phyloP scores from a whole-genome alignment of 768 basidiomycete genomes.

The Ramaria sp. region DNA sequence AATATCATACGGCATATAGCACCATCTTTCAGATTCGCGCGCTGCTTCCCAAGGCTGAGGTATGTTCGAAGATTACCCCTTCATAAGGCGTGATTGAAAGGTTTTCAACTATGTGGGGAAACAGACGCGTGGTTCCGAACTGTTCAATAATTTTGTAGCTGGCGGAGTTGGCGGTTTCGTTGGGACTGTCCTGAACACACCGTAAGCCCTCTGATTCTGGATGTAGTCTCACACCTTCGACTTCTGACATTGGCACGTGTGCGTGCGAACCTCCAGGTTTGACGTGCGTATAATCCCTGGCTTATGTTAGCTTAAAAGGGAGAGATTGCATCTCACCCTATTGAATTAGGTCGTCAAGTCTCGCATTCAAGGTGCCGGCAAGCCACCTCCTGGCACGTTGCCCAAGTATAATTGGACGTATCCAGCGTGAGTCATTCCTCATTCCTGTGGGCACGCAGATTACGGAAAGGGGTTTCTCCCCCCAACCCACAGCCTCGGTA shows the following conservation, averaged over 20 bases:
- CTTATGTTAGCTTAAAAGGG: too few relatives aligned
- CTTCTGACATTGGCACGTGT: slow-evolving; percentile 1
- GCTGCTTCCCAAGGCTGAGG: slow-evolving; percentile 78
- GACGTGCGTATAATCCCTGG: slow-evolving; percentile 6
- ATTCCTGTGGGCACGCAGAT: not conserved
- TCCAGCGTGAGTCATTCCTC: slow-evolving; percentile 42
- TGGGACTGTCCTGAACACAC: slow-evolving; percentile 88
- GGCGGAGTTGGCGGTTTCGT: slow-evolving; percentile 84
- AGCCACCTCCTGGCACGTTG: slow-evolving; percentile 46
- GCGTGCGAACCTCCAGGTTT: slow-evolving; percentile 8
- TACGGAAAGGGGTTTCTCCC: not conserved
- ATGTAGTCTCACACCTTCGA: not conserved
- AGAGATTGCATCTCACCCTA: not conserved
- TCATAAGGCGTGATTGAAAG: not conserved
- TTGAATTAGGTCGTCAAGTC: slow-evolving; percentile 79
- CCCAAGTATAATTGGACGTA: slow-evolving; percentile 96
- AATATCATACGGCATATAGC: slow-evolving; percentile 11
- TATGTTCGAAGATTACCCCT: slow-evolving; percentile 22
- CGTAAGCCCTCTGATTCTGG: slow-evolving; percentile 36
- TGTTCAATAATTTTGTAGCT: slow-evolving; percentile 88
- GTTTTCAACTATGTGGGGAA: not conserved
- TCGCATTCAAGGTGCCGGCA: slow-evolving; percentile 73
- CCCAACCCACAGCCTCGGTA: slow-evolving; percentile 34
- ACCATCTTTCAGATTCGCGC: slow-evolving; percentile 76
- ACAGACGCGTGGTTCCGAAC: slow-evolving; percentile 53